These are phyloP conservation scores for Cupressus sempervirens DNA, from an alignment of 75 land plant genomes.

Conservation along the genomic window DNA sequence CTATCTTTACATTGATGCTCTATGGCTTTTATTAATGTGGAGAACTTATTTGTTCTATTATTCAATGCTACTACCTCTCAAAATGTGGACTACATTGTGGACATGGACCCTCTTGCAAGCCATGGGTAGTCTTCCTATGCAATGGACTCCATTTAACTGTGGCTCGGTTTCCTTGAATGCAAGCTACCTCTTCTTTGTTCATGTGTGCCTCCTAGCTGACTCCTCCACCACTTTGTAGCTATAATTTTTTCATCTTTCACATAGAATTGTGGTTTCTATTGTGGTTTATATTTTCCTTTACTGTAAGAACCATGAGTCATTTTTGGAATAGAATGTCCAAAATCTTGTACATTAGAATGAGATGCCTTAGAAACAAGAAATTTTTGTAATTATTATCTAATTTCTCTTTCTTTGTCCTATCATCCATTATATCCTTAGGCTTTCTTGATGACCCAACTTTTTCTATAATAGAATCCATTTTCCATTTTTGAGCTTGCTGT, in stretches of 20 bases:
- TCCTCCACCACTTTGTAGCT: conserved; percentile 96
- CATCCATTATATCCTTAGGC: conserved; percentile 3
- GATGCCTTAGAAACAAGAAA: conserved; percentile 25
- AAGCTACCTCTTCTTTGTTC: too few relatives aligned
- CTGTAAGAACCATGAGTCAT: conserved; percentile 15
- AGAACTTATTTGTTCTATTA: too few relatives aligned
- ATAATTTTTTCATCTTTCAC: conserved; percentile 96
- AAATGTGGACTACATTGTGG: too few relatives aligned
- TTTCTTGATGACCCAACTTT: neutral
- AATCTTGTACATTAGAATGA: neutral
- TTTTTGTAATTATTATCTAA: conserved; percentile 10
- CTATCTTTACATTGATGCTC: too few relatives aligned
- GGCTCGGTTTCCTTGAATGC: too few relatives aligned
- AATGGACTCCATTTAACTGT: too few relatives aligned
- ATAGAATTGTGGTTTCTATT: conserved; percentile 75
- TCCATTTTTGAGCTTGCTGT: conserved; percentile 11
- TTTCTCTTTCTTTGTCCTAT: neutral
- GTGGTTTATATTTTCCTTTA: conserved; percentile 9
- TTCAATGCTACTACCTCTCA: too few relatives aligned
- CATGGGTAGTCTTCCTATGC: too few relatives aligned
- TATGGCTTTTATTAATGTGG: too few relatives aligned
- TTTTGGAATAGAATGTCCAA: neutral
- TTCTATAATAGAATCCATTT: neutral
- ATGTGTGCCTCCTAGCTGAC: too few relatives aligned
- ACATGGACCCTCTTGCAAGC: too few relatives aligned